phyloP scores from a whole-genome alignment of 371 early-diverging fungal species.

The Rhizopus stolonifer region DNA sequence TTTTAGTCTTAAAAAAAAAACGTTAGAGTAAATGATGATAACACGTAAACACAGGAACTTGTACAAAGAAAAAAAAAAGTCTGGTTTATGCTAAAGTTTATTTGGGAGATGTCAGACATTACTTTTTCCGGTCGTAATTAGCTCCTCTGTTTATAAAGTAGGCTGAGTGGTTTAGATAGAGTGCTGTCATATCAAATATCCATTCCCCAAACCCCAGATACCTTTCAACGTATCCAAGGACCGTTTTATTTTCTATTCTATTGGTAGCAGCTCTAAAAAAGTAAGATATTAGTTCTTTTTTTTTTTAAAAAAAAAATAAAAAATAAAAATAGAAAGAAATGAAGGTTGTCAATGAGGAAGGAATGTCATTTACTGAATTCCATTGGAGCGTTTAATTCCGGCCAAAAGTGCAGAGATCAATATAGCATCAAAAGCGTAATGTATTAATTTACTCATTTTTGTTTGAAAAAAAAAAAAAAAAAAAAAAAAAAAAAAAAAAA shows the following conservation, averaged over 20 bases:
- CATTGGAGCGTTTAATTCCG: no score
- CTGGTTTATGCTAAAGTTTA: no score
- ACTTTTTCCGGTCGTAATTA: neutral
- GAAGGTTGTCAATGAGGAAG: no score
- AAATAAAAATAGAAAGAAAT: no score
- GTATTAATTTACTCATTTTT: conserved; percentile 64
- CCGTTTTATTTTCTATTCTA: conserved; percentile 56
- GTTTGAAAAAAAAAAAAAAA: conserved; percentile 3
- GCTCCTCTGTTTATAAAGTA: conserved; percentile 59
- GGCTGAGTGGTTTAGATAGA: conserved; percentile 54
- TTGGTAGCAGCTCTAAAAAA: conserved; percentile 50
- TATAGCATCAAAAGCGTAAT: conserved; percentile 68
- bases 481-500: neutral
- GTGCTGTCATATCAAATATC: conserved; percentile 59
- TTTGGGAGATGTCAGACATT: no score
- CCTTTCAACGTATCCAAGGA: conserved; percentile 52
- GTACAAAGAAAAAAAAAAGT: no score
- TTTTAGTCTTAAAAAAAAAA: no score
- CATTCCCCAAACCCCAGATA: conserved; percentile 71
- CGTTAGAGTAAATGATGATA: no score
- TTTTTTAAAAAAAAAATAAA: no score
- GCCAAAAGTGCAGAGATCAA: conserved; percentile 76
- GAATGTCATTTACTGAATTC: no score
- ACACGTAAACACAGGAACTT: no score
- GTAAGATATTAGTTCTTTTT: no score